Percentiles rank a stretch among this genome's conserved stretches.
These are phyloP conservation scores for Przewalskia tangutica DNA, from an alignment of 257 asterid species.

Conservation along the genomic window DNA sequence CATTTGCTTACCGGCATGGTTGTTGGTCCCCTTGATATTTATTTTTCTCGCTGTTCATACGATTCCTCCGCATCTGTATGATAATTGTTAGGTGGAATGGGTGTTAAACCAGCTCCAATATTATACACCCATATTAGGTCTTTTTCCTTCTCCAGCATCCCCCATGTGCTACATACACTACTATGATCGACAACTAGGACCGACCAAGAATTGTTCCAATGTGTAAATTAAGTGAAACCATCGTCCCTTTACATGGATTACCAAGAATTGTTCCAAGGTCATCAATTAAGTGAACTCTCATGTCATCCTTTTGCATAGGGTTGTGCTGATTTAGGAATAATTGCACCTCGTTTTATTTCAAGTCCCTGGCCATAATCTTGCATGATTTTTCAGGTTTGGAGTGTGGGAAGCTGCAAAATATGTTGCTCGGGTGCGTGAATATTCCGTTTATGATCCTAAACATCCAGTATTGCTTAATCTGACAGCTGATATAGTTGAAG, in stretches of 20 bases:
- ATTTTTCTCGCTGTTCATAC: not conserved
- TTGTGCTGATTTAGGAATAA: not conserved
- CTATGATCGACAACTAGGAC: not conserved
- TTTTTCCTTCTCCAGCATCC: no score
- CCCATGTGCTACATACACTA: not conserved
- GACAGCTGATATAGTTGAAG: slow-evolving; percentile 73
- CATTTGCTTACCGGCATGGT: not conserved
- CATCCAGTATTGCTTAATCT: slow-evolving; percentile 70
- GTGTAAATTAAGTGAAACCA: not conserved
- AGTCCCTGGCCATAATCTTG: not conserved
- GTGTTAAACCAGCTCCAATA: not conserved
- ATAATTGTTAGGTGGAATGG: not conserved
- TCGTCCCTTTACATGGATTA: not conserved
- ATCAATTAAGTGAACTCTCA: not conserved
- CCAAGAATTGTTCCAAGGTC: not conserved
- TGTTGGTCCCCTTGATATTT: not conserved
- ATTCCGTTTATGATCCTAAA: slow-evolving; percentile 56
- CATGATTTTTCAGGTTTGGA: slow-evolving; percentile 58
- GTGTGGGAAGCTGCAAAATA: slow-evolving; percentile 98
- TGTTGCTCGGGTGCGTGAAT: slow-evolving; percentile 78
- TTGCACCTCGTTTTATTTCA: not conserved
- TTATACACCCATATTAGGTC: not conserved
- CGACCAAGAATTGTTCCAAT: not conserved
- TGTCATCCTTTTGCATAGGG: not conserved
- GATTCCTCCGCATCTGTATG: not conserved